Conservation (phyloP, 1,284 basidiomycete genomes). For the Xerocomus alliaceus region DNA sequence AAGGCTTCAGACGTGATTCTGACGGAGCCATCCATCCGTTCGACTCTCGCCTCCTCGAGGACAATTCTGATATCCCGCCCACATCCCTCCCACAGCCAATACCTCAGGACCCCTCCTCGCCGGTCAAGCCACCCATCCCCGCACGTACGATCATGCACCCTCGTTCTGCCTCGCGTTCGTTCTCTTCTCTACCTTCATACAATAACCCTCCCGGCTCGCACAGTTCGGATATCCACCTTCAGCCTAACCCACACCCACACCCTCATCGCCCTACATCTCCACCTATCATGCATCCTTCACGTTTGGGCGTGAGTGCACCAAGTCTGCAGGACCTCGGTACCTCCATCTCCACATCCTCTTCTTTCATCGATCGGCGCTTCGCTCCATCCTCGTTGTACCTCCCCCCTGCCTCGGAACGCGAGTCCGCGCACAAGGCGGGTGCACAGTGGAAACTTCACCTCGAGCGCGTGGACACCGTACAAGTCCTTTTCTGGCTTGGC, state of each 20-base stretch:
- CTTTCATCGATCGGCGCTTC: slow-evolving; percentile 44
- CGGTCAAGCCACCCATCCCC: slow-evolving; percentile 32
- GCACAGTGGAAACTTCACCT: slow-evolving; percentile 34
- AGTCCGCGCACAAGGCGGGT: slow-evolving; percentile 22
- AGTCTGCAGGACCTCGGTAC: slow-evolving; percentile 37
- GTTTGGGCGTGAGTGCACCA: slow-evolving; percentile 31
- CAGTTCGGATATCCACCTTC: slow-evolving; percentile 23
- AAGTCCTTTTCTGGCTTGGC: slow-evolving; percentile 72
- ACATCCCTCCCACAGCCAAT: slow-evolving; percentile 1
- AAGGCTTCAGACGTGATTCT: slow-evolving; percentile 29
- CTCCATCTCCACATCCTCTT: slow-evolving; percentile 37
- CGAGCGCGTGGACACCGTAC: slow-evolving; percentile 50
- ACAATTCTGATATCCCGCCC: slow-evolving; percentile 5
- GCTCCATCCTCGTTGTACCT: slow-evolving; percentile 40
- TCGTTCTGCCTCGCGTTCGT: slow-evolving; percentile 27
- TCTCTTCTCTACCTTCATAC: slow-evolving; percentile 39
- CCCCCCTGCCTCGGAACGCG: slow-evolving; percentile 28
- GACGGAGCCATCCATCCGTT: slow-evolving; percentile 30
- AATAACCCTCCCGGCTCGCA: slow-evolving; percentile 24
- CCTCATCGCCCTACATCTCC: slow-evolving; percentile 17
- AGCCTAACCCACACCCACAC: slow-evolving; percentile 6
- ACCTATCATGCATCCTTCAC: slow-evolving; percentile 12
- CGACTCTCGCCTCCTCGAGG: slow-evolving; percentile 27
- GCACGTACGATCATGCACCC: slow-evolving; percentile 23
- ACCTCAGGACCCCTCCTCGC: slow-evolving; percentile 1